phyloP scores from a whole-genome alignment of 2,329 filamentous ascomycete genomes.

The Chaetomium globosum region DNA sequence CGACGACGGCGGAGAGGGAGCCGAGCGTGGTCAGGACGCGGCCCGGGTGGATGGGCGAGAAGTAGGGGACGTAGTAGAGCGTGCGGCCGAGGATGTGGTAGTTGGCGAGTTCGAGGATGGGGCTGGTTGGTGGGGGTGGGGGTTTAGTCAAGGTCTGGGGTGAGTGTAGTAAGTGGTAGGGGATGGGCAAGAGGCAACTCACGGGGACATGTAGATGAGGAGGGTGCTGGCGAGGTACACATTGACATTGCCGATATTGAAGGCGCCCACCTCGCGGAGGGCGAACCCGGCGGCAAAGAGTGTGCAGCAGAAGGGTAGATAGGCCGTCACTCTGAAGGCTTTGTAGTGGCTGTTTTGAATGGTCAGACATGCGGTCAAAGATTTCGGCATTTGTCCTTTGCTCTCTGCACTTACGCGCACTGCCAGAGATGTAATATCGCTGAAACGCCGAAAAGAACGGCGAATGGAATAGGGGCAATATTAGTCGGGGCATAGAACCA shows the following conservation, averaged over 20 bases:
- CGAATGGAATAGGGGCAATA: constrained; percentile 52
- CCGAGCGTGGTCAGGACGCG: constrained; percentile 47
- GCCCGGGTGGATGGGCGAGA: constrained; percentile 50
- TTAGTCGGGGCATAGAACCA: constrained; percentile 54
- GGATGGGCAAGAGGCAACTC: constrained; percentile 16
- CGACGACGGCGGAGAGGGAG: constrained; percentile 34
- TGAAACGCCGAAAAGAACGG: constrained; percentile 46
- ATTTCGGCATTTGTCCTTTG: neutral
- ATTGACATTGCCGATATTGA: constrained; percentile 47
- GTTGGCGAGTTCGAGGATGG: constrained; percentile 56
- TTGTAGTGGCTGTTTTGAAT: constrained; percentile 45
- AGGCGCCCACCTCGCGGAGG: constrained; percentile 50
- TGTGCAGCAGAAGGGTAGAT: constrained; percentile 51
- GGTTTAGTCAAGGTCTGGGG: neutral
- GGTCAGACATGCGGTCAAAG: neutral
- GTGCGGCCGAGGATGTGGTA: constrained; percentile 59
- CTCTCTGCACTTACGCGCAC: constrained; percentile 48
- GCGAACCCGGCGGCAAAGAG: constrained; percentile 57
- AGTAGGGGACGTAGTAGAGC: constrained; percentile 59
- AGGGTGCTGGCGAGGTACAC: constrained; percentile 47
- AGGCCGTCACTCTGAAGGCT: constrained; percentile 52
- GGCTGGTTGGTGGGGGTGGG: constrained; percentile 18
- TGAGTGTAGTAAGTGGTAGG: too few species aligned
- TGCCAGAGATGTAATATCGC: constrained; percentile 49
- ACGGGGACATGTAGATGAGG: constrained; percentile 44